Evolutionary conservation across 768 basidiomycete genomes (phyloP), one percentile per base, ranked within the genome.

Genomic region (Naganishia onofrii): DNA sequence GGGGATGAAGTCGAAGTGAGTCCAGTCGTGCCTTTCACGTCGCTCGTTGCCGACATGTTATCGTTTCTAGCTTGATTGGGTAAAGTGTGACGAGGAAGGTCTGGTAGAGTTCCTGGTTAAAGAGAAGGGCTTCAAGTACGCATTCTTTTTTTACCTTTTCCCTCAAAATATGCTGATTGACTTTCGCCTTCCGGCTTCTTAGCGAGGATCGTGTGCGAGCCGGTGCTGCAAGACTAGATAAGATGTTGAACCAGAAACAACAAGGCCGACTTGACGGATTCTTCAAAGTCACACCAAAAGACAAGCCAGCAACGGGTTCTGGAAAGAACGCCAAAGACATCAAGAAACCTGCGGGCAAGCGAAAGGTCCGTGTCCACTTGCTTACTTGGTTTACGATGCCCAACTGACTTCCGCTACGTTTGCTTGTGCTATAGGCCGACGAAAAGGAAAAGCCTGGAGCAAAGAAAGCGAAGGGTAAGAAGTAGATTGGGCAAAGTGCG

Each of bases 161-260:
- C 13, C 17, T 8, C 6, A 36, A 36, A 1, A 0, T 12, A 8
- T 13, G 10, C 69, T 54, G 12, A 53, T 31, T 57, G 6, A 36
- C 54, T 67, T 60, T 29, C 21, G 44, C 12, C 52, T 0, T 60
- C 19, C 38, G 29, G 21, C 52, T 19, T 53, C 28, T 26, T 77
- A 98, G 95, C 74, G 96, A 98, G 84, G 96, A 99, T 12, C 89
- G 96, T 26, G 92, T 99, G 3, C 88, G 95, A 34, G 93, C 91
- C 79, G 93, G 93, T 29, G 94, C 91, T 3, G 93, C 96, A 55
- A 96, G 97, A 78, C 86, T 99, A 52, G 84, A 87, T 56, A 96
- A 93, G 76, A 90, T 87, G 80, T 83, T 97, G 60, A 88, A 87
- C 65, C 87, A 88, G 38, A 98, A 97, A 78, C 96, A 98, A 76